Conservation (phyloP, 306 rosid genomes). For the Sphenostylis stenocarpa region DNA sequence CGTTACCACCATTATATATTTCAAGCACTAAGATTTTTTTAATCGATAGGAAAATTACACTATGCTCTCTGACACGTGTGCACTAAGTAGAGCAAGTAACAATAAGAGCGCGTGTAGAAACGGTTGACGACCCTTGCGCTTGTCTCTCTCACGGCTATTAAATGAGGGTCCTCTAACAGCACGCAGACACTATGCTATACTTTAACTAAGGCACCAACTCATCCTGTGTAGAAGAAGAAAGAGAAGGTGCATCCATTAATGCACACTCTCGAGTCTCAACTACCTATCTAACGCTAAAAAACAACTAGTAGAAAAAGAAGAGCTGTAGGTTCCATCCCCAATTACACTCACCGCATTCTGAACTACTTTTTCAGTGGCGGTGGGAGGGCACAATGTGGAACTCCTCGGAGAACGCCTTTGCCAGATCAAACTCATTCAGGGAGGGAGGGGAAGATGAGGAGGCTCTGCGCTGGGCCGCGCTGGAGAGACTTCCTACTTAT, state of each 20-base stretch:
- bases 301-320: not conserved
- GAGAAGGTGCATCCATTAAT: conserved; percentile 54
- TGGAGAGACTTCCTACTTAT: conserved; percentile 88
- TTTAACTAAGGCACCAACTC: conserved; percentile 40
- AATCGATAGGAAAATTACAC: too few species aligned
- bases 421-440: conserved; percentile 60
- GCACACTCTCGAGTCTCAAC: conserved; percentile 61
- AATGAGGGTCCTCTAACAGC: conserved; percentile 39
- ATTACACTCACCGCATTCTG: not conserved
- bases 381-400: conserved; percentile 70
- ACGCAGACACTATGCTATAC: conserved; percentile 28
- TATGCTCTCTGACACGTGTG: not conserved
- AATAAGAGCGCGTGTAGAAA: not conserved
- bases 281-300: conserved; percentile 42
- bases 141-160: conserved; percentile 82
- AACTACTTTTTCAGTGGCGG: not conserved
- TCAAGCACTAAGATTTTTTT: too few species aligned
- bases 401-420: conserved; percentile 77
- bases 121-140: not conserved
- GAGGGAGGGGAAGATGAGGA: conserved; percentile 71
- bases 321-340: too few species aligned
- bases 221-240: conserved; percentile 19
- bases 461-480: conserved; percentile 97
- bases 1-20: too few species aligned
- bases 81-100: not conserved